Evolutionary conservation across 2,329 filamentous ascomycete species (phyloP), one percentile per base, ranked within the genome.

Genomic region (Lachnum nothofagi): DNA sequence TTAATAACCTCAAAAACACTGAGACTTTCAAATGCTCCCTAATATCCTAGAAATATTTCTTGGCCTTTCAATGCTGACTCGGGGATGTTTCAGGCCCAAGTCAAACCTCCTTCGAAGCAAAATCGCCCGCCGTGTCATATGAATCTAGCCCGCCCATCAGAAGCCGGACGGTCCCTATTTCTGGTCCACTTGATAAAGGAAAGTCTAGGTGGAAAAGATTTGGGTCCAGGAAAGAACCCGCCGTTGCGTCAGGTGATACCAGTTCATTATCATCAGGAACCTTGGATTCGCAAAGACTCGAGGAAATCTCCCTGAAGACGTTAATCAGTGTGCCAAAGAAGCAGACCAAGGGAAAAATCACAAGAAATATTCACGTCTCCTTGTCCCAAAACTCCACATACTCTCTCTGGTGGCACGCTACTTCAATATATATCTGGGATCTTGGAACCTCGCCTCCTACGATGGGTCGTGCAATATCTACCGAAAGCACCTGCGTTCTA

Each of bases 361-460:
- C 57, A 2, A 70, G 65, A 46, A 63, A 48, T 25, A 62, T 70
- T 10, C 67, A 68, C 40, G 64, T 70, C 8, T 56, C 55, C 19
- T 56, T 69, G 3, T 71, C 69, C 4, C 65, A 68, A 42, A 71
- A 65, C 51, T 70, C 68, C 10, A 62, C 67, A 0, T 61, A 68
- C 22, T 65, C 63, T 14, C 59, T 72, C 0, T 70, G 70, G 37
- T 72, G 68, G 68, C 67, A 63, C 1, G 68, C 68, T 45, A 53
- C 63, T 2, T 52, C 61, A 19, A 67, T 72, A 27, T 65, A 70
- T 44, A 58, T 71, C 5, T 71, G 67, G 64, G 69, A 72, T 49
- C 58, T 69, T 35, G 61, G 66, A 17, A 60, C 63, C 8, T 67
- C 67, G 1, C 68, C 69, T 5, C 65, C 68, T 1, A 62, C 62